Percentiles rank a stretch among this genome's conserved stretches.
phyloP scores from a whole-genome alignment of 2,329 filamentous ascomycete species.

The Neofusicoccum cordaticola region DNA sequence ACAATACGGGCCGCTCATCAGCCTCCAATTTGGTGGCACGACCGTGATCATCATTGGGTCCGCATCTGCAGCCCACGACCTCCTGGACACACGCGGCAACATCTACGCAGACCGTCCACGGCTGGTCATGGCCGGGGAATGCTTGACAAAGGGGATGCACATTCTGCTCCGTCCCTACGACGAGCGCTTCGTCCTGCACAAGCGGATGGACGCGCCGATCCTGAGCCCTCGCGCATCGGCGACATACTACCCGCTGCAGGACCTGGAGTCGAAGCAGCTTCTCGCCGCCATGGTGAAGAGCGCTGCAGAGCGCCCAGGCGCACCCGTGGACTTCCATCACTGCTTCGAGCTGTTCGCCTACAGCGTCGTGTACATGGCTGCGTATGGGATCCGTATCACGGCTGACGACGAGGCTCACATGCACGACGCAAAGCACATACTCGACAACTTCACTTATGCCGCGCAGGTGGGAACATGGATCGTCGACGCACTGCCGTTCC shows the following conservation, averaged over 20 bases:
- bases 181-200: conserved; percentile 39
- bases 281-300: conserved; percentile 42
- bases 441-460: conserved; percentile 22
- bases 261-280: conserved; percentile 48
- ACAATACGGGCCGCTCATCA: conserved; percentile 28
- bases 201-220: conserved; percentile 39
- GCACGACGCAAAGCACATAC: conserved; percentile 18
- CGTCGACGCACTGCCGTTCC: conserved; percentile 43
- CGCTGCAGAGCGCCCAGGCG: background rate
- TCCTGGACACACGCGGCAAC: conserved; percentile 44
- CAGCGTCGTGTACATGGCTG: conserved; percentile 38
- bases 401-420: conserved; percentile 24
- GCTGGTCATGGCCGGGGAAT: conserved; percentile 42
- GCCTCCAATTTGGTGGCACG: conserved; percentile 29
- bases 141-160: conserved; percentile 39
- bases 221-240: conserved; percentile 29
- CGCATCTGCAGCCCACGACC: conserved; percentile 50
- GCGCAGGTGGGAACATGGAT: conserved; percentile 36
- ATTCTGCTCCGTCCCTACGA: conserved; percentile 45
- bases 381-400: conserved; percentile 37
- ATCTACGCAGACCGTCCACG: conserved; percentile 48
- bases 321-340: conserved; percentile 25
- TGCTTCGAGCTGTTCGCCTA: conserved; percentile 37
- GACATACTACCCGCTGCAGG: conserved; percentile 43
- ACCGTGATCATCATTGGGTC: conserved; percentile 45